phyloP scores from a whole-genome alignment of 192 early-diverging fungal genomes.

The Umbelopsis sp. region DNA sequence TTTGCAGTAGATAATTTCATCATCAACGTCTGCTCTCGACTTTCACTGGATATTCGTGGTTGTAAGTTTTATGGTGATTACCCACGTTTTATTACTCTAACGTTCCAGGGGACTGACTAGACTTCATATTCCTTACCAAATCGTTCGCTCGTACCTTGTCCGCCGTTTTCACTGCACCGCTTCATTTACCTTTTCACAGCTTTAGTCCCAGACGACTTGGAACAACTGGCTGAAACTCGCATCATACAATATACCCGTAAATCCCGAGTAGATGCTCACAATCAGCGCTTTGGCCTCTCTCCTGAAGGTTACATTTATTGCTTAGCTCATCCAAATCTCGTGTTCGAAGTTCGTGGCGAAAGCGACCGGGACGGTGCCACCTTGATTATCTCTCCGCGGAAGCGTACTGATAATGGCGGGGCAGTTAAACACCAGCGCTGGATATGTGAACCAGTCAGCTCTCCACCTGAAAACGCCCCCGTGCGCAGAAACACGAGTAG shows the following conservation, averaged over 20 bases:
- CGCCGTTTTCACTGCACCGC: neutral
- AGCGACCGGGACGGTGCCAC: constrained; percentile 1
- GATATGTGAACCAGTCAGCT: constrained; percentile 7
- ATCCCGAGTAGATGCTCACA: constrained; percentile 13
- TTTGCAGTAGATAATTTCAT: constrained; percentile 15
- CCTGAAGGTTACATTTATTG: constrained; percentile 23
- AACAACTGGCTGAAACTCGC: neutral
- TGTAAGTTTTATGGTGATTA: neutral
- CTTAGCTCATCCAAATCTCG: constrained; percentile 21
- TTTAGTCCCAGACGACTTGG: neutral
- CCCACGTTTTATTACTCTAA: no score
- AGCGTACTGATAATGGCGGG: neutral
- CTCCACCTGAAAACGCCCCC: neutral
- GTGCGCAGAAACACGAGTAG: neutral
- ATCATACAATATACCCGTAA: constrained; percentile 23
- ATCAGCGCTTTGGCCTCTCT: constrained; percentile 4
- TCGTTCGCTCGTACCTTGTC: neutral
- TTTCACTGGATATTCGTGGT: constrained; percentile 19
- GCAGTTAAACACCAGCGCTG: constrained; percentile 13
- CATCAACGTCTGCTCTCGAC: constrained; percentile 6
- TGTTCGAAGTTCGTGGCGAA: constrained; percentile 17
- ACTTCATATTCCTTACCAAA: no score
- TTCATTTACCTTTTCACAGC: neutral
- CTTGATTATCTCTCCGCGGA: constrained; percentile 19
- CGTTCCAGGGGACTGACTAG: no score